These are phyloP conservation scores for Ceratobasidium sp. DNA, from an alignment of 1,284 basidiomycete genomes.

Conservation along the genomic window DNA sequence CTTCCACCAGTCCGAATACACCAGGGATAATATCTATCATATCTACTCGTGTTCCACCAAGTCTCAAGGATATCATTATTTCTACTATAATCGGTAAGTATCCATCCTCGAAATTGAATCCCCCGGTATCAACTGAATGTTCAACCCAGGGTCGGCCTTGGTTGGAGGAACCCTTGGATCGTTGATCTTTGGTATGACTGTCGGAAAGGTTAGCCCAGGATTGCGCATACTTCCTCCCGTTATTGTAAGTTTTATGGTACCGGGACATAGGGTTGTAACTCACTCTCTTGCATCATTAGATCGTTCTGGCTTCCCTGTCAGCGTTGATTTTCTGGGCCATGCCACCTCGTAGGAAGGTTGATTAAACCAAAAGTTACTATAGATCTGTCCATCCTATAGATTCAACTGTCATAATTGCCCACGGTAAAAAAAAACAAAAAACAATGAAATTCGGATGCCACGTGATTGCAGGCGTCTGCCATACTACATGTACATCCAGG, in stretches of 20 bases:
- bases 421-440: no score
- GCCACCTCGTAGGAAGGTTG: neutral
- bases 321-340: neutral
- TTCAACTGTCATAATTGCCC: no score
- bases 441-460: no score
- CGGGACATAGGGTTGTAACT: neutral
- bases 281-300: no score
- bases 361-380: neutral
- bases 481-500: no score
- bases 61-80: slow-evolving; percentile 11
- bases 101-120: neutral
- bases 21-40: slow-evolving; percentile 27
- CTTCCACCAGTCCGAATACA: slow-evolving; percentile 8
- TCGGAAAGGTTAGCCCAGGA: slow-evolving; percentile 12
- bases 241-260: slow-evolving; percentile 2
- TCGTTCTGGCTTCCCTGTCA: neutral
- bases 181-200: slow-evolving; percentile 16
- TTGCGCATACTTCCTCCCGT: slow-evolving; percentile 15
- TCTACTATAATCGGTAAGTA: slow-evolving; percentile 18
- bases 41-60: slow-evolving; percentile 18
- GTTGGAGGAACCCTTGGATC: slow-evolving; percentile 28
- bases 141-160: slow-evolving; percentile 1
- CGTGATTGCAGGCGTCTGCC: no score
- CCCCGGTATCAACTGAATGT: neutral
- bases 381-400: no score